These are phyloP conservation scores for Lasiodiplodia gonubiensis DNA, from an alignment of 2,329 filamentous ascomycete species.

Conservation along the genomic window DNA sequence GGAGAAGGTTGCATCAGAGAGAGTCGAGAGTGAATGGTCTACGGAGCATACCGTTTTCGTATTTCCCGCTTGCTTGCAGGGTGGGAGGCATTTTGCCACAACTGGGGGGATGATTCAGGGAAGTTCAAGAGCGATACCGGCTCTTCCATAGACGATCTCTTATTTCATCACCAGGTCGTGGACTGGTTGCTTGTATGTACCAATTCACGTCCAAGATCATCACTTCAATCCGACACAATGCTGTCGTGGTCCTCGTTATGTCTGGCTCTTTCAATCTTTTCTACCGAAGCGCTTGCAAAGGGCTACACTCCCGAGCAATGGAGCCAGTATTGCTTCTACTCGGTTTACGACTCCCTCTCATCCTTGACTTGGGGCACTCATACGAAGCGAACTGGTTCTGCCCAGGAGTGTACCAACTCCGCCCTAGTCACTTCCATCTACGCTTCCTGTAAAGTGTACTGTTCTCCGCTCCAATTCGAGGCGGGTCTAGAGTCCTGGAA, in stretches of 20 bases:
- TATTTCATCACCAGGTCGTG: too few species aligned
- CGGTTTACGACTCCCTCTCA: background rate
- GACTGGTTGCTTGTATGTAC: too few species aligned
- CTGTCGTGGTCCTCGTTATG: background rate
- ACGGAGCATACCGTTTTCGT: too few species aligned
- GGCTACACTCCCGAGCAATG: background rate
- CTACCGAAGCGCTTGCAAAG: background rate
- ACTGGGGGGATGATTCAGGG: too few species aligned
- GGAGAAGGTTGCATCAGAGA: too few species aligned
- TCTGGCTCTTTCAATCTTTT: background rate
- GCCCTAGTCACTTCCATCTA: background rate
- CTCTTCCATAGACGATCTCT: too few species aligned
- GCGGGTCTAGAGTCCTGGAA: conserved; percentile 5
- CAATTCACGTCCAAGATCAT: too few species aligned
- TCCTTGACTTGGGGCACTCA: background rate
- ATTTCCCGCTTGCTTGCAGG: too few species aligned
- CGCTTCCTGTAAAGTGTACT: conserved; percentile 1
- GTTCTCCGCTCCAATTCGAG: background rate
- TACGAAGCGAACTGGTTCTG: too few species aligned
- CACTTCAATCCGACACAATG: background rate
- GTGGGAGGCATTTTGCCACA: too few species aligned
- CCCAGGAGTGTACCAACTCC: background rate
- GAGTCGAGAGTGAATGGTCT: too few species aligned
- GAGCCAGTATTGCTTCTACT: conserved; percentile 13
- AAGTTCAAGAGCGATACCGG: too few species aligned